Evolutionary conservation across 345 rosid genomes (phyloP), one percentile per base, ranked within the genome.

Genomic region (Corchorus olitorius): DNA sequence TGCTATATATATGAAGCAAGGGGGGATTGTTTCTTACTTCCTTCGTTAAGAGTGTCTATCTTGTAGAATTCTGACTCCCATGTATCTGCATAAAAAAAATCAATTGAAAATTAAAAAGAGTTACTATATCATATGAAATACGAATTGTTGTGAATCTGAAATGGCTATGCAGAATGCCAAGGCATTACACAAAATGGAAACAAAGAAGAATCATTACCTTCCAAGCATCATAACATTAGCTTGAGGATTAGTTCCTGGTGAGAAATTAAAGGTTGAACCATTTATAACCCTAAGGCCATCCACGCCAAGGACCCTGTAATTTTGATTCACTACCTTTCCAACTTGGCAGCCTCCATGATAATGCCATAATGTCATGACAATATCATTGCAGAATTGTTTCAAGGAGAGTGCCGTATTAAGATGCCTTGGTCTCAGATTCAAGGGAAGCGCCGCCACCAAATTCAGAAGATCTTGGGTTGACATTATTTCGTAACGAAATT

Each of bases 151-250:
- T 27, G 27, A 27, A 27, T 27, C 27, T 27, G 27, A 27, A 27
- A 27, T 27, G 27, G 27, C 27, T 27, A 27, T 27, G 27, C 1
- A 27, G 27, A 27, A 27, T 27, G 1, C 27, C 27, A 27, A 27
- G 27, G 27, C 27, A 27, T 27, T 27, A 27, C 27, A 1, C 27
- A 27, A 27, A 27, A 27, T 27, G 27, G 27, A 27, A 27, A 27
- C 1, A 55, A 55, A 2, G 12, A 27, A 55, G 19, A n/a, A 3
- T 1, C 9, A 5, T 66, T 86, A 92, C 92, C 97, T 89, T 87
- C 97, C 93, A 14, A 92, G 90, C 92, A 92, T 92, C 94, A 92
- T 92, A 17, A 90, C 84, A 8, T 94, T 90, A 17, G 94, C 94
- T 76, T 92, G 97, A 75, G 93, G 94, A 65, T 90, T 92, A 35